Conservation (phyloP, 2,329 filamentous ascomycete genomes). For the Raffaelea deltoideospora region DNA sequence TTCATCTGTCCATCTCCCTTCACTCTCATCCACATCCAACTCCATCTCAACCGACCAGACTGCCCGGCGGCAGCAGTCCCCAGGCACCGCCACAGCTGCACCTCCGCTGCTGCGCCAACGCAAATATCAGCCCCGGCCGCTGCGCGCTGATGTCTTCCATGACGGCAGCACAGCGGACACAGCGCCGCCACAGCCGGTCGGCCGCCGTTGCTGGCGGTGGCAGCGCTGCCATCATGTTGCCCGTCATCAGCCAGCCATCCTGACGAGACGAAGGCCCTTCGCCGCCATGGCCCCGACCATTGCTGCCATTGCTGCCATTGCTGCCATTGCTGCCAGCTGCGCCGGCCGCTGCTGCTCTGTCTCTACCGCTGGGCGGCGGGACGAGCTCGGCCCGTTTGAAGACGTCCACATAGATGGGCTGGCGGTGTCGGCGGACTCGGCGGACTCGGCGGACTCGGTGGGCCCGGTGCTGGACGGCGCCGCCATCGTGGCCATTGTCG, state of each 20-base stretch:
- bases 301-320: slow-evolving; percentile 3
- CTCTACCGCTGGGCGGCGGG: not conserved
- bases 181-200: slow-evolving; percentile 26
- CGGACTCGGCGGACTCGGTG: too few relatives aligned
- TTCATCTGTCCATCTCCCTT: not conserved
- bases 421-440: too few relatives aligned
- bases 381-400: slow-evolving; percentile 44
- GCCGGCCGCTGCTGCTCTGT: not conserved
- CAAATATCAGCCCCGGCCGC: slow-evolving; percentile 35
- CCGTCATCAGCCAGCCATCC: too few relatives aligned
- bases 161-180: slow-evolving; percentile 46
- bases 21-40: too few relatives aligned
- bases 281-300: not conserved
- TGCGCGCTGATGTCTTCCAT: slow-evolving; percentile 43
- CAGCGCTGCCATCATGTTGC: slow-evolving; percentile 27
- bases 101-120: slow-evolving; percentile 37
- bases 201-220: not conserved
- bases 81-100: slow-evolving; percentile 41
- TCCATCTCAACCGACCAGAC: slow-evolving; percentile 5
- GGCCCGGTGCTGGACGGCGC: too few relatives aligned
- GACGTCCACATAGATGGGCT: slow-evolving; percentile 30
- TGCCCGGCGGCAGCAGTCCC: slow-evolving; percentile 23
- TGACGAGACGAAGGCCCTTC: not conserved
- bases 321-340: slow-evolving; percentile 1
- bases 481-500: too few relatives aligned